phyloP scores from a whole-genome alignment of 495 filamentous ascomycete genomes.

The Aspergillus saccharolyticus region DNA sequence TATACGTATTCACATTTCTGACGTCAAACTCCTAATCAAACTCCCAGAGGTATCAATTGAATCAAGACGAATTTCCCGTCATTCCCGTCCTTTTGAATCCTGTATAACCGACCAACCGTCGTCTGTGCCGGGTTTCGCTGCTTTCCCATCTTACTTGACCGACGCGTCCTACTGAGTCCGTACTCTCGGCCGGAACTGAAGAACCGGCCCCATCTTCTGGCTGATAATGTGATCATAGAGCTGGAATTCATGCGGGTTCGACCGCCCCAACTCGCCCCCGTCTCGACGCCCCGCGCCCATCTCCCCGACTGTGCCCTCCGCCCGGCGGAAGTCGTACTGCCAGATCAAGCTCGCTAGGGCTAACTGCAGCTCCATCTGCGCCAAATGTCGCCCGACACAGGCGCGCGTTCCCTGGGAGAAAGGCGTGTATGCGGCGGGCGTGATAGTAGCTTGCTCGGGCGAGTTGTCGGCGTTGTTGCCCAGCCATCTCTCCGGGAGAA shows the following conservation, averaged over 20 bases:
- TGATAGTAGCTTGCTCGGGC: not conserved
- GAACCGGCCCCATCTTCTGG: constrained; percentile 1
- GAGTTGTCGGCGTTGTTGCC: not conserved
- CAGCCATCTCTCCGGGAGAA: constrained; percentile 41
- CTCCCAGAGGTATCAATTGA: not conserved
- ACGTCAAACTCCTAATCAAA: not conserved
- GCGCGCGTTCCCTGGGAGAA: constrained; percentile 1
- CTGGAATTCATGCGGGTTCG: constrained; percentile 2
- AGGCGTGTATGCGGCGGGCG: not conserved
- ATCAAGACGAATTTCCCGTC: not conserved
- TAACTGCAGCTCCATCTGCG: constrained; percentile 5
- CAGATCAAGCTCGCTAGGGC: not conserved
- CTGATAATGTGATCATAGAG: constrained; percentile 3
- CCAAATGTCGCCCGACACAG: constrained; percentile 1
- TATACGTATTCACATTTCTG: too few relatives aligned
- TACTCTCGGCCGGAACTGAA: constrained; percentile 6
- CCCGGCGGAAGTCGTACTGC: constrained; percentile 3
- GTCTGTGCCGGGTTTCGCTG: not conserved
- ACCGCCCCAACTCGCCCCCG: not conserved
- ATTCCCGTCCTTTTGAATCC: not conserved
- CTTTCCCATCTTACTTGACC: not conserved
- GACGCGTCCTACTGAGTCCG: not conserved
- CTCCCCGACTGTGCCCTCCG: not conserved
- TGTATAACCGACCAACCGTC: not conserved
- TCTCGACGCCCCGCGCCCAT: not conserved